phyloP scores from a whole-genome alignment of 768 basidiomycete species.

The Boletales sp. region DNA sequence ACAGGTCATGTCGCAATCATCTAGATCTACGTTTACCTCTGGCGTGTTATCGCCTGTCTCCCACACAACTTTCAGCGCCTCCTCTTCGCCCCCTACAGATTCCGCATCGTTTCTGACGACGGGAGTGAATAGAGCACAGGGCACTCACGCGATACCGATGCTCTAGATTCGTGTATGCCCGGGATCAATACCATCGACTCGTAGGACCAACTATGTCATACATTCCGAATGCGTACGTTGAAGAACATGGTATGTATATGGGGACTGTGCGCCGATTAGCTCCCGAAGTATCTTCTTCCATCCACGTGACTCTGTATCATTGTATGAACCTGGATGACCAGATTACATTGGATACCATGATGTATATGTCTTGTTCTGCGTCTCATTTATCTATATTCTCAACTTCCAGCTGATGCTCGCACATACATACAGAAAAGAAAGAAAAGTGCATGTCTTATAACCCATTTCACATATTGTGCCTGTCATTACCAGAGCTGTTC shows the following conservation, averaged over 20 bases:
- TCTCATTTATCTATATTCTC: too few species aligned
- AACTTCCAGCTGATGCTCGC: too few species aligned
- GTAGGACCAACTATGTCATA: not conserved
- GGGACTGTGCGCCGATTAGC: not conserved
- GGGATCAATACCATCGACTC: not conserved
- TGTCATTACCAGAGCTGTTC: too few species aligned
- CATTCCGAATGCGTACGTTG: not conserved
- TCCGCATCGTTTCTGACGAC: slow-evolving; percentile 8
- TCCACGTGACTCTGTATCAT: not conserved
- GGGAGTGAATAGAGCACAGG: not conserved
- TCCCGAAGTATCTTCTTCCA: not conserved
- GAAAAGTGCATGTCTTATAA: too few species aligned
- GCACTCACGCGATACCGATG: slow-evolving; percentile 18
- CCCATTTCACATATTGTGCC: too few species aligned
- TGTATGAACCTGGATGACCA: not conserved
- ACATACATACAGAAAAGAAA: too few species aligned
- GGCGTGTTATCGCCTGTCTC: not conserved
- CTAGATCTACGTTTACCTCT: not conserved
- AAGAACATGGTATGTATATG: not conserved
- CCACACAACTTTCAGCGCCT: slow-evolving; percentile 1
- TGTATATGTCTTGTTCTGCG: too few species aligned
- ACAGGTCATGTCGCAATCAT: not conserved
- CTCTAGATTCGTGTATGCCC: slow-evolving; percentile 2
- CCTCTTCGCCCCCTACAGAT: slow-evolving; percentile 12
- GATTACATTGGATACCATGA: too few species aligned